Percentiles rank a stretch among this genome's conserved stretches.
phyloP scores from a whole-genome alignment of 1,284 basidiomycete genomes.

The Malassezia arunalokei region DNA sequence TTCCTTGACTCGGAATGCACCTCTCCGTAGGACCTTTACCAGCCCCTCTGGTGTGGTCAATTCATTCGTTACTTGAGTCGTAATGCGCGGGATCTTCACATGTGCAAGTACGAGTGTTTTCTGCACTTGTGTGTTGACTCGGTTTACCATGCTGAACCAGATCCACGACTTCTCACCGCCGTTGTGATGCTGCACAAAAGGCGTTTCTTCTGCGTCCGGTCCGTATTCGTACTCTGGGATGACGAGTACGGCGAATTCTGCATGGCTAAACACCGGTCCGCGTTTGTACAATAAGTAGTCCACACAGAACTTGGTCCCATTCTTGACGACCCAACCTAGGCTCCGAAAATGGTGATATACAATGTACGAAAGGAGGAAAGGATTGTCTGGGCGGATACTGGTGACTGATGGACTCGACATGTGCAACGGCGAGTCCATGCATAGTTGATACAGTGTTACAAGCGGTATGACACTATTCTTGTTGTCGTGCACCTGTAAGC shows the following conservation, averaged over 20 bases:
- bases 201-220: slow-evolving; percentile 53
- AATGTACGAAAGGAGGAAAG: slow-evolving; percentile 79
- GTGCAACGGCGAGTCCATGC: slow-evolving; percentile 15
- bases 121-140: slow-evolving; percentile 91
- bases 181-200: slow-evolving; percentile 30
- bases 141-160: slow-evolving; percentile 91
- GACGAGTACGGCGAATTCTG: slow-evolving; percentile 84
- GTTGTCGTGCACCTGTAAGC: slow-evolving; percentile 55
- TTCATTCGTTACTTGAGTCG: slow-evolving; percentile 49
- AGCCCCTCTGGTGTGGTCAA: slow-evolving; percentile 49
- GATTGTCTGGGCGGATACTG: slow-evolving; percentile 58
- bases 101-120: slow-evolving; percentile 52
- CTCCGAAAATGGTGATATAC: slow-evolving; percentile 91
- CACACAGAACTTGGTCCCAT: slow-evolving; percentile 91
- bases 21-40: slow-evolving; percentile 52
- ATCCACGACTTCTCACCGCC: slow-evolving; percentile 62
- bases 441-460: slow-evolving; percentile 20
- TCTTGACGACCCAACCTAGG: slow-evolving; percentile 93
- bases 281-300: slow-evolving; percentile 89
- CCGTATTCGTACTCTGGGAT: slow-evolving; percentile 79
- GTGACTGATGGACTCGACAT: not conserved
- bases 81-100: slow-evolving; percentile 29
- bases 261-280: slow-evolving; percentile 88
- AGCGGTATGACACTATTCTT: slow-evolving; percentile 11
- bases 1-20: slow-evolving; percentile 60